phyloP scores from a whole-genome alignment of 495 filamentous ascomycete genomes.

The Xylaria longipes region DNA sequence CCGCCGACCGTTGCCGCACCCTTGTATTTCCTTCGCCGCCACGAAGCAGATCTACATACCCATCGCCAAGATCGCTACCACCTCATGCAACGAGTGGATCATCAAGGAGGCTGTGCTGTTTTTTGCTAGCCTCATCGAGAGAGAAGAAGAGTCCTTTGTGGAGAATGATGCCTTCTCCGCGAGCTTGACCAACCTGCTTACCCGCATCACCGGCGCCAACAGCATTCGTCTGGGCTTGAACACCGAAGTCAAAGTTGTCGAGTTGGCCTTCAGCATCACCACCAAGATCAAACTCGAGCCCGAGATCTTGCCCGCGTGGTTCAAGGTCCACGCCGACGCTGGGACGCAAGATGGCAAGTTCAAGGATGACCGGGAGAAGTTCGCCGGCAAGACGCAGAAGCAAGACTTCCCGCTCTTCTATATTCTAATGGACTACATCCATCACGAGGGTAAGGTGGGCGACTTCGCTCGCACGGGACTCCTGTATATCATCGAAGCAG shows the following conservation, averaged over 20 bases:
- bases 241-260: conserved; percentile 83
- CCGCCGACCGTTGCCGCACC: conserved; percentile 83
- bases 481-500: conserved; percentile 93
- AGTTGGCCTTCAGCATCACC: conserved; percentile 90
- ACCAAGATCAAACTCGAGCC: conserved; percentile 93
- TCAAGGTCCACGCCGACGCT: conserved; percentile 57
- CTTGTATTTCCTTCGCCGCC: conserved; percentile 83
- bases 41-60: conserved; percentile 85
- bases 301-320: conserved; percentile 86
- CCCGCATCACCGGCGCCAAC: conserved; percentile 66
- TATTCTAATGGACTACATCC: conserved; percentile 91
- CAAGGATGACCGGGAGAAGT: conserved; percentile 63
- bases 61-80: conserved; percentile 82
- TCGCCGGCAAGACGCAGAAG: conserved; percentile 84
- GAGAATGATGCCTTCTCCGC: conserved; percentile 83
- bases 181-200: conserved; percentile 81
- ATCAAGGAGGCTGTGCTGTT: conserved; percentile 81
- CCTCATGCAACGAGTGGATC: conserved; percentile 77
- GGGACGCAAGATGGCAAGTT: conserved; percentile 52
- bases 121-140: conserved; percentile 90
- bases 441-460: conserved; percentile 88
- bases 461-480: conserved; percentile 98
- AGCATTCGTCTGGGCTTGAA: conserved; percentile 68
- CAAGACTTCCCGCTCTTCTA: conserved; percentile 97
- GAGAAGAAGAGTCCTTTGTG: conserved; percentile 92